phyloP scores from a whole-genome alignment of 2,329 filamentous ascomycete species.

The Paraphoma chrysanthemicola region DNA sequence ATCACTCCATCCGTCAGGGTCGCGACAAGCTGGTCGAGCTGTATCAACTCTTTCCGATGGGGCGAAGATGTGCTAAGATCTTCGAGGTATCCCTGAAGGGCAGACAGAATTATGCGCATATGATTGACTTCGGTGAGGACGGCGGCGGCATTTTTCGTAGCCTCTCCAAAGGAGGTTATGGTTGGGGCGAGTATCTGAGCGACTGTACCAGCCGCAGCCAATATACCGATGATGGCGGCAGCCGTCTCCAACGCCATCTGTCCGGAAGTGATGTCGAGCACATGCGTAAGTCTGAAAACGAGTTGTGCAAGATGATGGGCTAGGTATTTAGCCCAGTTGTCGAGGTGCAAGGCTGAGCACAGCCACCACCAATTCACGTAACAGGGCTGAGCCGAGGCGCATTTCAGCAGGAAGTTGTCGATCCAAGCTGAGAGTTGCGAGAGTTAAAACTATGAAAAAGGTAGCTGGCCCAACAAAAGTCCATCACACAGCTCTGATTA shows the following conservation, averaged over 20 bases:
- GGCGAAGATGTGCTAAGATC: background rate
- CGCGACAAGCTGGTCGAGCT: constrained; percentile 11
- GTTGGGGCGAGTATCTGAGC: constrained; percentile 11
- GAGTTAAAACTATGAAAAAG: too few species aligned
- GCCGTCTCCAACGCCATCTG: background rate
- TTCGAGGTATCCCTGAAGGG: constrained; percentile 1
- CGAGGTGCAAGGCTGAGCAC: too few species aligned
- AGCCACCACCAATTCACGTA: too few species aligned
- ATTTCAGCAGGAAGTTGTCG: too few species aligned
- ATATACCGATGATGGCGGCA: constrained; percentile 15
- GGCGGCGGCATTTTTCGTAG: constrained; percentile 2
- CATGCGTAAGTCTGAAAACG: background rate
- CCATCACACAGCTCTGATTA: too few species aligned
- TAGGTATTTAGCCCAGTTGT: too few species aligned
- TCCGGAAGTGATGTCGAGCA: background rate
- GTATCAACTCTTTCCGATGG: constrained; percentile 8
- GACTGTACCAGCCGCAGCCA: constrained; percentile 12
- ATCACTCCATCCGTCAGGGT: constrained; percentile 15
- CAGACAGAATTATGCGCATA: constrained; percentile 3
- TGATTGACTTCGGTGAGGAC: constrained; percentile 11
- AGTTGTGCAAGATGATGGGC: too few species aligned
- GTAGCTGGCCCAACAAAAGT: too few species aligned
- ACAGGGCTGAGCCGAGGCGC: too few species aligned
- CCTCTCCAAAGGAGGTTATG: constrained; percentile 8
- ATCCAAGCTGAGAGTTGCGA: too few species aligned